Conservation (phyloP, 495 filamentous ascomycete species). For the Hypomontagnella submonticulosa region DNA sequence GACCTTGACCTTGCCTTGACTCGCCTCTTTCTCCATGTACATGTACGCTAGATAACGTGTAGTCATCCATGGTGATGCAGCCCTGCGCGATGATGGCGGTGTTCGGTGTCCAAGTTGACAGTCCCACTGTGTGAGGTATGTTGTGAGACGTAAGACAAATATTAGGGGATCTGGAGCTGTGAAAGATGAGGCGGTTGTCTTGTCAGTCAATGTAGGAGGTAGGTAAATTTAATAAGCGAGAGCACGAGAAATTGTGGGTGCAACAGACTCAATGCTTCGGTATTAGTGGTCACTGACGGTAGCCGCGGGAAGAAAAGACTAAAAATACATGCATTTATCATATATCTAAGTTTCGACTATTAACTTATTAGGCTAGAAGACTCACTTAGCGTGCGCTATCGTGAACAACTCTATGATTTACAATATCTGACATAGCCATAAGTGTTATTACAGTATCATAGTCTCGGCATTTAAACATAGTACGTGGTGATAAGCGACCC, state of each 20-base stretch:
- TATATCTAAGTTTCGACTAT: too few relatives aligned
- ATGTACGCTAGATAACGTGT: too few relatives aligned
- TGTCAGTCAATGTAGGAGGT: too few relatives aligned
- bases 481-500: not conserved
- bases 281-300: constrained; percentile 3
- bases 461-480: constrained; percentile 13
- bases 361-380: too few relatives aligned
- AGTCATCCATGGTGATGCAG: constrained; percentile 24
- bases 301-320: constrained; percentile 9
- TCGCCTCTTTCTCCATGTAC: constrained; percentile 21
- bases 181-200: constrained; percentile 22
- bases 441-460: not conserved
- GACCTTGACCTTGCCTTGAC: constrained; percentile 2
- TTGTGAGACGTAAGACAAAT: constrained; percentile 6
- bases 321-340: constrained; percentile 12
- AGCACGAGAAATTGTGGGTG: constrained; percentile 1
- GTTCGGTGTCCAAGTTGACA: not conserved
- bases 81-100: constrained; percentile 28
- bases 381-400: too few relatives aligned
- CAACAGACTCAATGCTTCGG: not conserved
- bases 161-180: constrained; percentile 1
- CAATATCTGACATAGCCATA: too few relatives aligned
- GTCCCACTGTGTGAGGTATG: constrained; percentile 4
- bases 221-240: constrained; percentile 22
- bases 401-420: too few relatives aligned